Conservation (phyloP, 805 yeast genomes). For the Groenewaldozyma salmanticensis region DNA sequence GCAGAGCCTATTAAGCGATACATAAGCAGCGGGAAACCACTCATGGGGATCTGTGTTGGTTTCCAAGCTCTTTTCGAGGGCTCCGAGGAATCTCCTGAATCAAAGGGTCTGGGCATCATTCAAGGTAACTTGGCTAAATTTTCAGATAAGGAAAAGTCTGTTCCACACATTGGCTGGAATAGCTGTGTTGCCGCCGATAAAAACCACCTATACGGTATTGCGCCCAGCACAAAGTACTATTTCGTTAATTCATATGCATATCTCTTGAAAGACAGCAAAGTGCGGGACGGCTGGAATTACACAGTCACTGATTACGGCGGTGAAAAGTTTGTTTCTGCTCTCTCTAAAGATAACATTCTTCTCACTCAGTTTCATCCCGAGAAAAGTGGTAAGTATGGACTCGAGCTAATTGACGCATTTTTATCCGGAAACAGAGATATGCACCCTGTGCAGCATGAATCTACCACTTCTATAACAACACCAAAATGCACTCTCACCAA, state of each 20-base stretch:
- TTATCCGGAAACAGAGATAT: constrained; percentile 38
- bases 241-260: constrained; percentile 95
- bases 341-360: constrained; percentile 66
- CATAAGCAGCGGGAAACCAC: constrained; percentile 66
- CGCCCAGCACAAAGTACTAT: constrained; percentile 65
- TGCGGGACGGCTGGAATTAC: constrained; percentile 53
- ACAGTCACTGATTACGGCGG: constrained; percentile 66
- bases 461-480: constrained; percentile 2
- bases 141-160: constrained; percentile 57
- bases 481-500: constrained; percentile 55
- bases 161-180: constrained; percentile 98
- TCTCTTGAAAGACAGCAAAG: constrained; percentile 26
- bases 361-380: constrained; percentile 99
- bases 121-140: constrained; percentile 50
- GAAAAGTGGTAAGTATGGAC: constrained; percentile 87
- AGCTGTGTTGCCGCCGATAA: constrained; percentile 26
- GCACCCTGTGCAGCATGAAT: constrained; percentile 9
- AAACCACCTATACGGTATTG: constrained; percentile 46
- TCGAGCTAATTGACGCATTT: constrained; percentile 65
- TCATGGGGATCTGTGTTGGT: constrained; percentile 98
- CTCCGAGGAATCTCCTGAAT: constrained; percentile 63
- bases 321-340: constrained; percentile 76
- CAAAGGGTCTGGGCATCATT: constrained; percentile 52
- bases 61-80: constrained; percentile 72
- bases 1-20: constrained; percentile 56